phyloP scores from a whole-genome alignment of 306 rosid genomes.

The Malus domestica region DNA sequence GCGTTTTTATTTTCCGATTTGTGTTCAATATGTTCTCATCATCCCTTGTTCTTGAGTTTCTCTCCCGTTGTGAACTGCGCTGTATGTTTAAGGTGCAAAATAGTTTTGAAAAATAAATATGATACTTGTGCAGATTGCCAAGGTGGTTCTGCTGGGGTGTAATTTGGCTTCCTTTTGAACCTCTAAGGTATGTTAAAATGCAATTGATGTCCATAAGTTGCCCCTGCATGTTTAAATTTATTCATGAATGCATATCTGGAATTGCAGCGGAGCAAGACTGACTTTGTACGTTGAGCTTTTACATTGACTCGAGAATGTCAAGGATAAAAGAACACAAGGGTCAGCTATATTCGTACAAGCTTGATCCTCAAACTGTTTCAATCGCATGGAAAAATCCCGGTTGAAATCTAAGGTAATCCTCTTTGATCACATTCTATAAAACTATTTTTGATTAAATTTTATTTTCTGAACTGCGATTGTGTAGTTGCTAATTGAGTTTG shows the following conservation, averaged over 20 bases:
- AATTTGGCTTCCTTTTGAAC: slow-evolving; percentile 81
- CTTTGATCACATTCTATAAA: background rate
- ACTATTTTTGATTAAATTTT: background rate
- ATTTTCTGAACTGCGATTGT: background rate
- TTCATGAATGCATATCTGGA: background rate
- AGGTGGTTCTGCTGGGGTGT: slow-evolving; percentile 70
- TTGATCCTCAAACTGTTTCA: background rate
- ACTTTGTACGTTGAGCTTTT: slow-evolving; percentile 66
- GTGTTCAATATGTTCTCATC: too few relatives aligned
- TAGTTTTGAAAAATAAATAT: background rate
- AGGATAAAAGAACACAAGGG: too few relatives aligned
- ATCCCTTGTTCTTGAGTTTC: background rate
- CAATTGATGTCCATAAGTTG: slow-evolving; percentile 2
- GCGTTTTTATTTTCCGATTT: too few relatives aligned
- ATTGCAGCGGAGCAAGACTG: slow-evolving; percentile 66
- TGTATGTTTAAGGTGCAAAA: background rate
- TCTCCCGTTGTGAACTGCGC: background rate
- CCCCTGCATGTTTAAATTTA: background rate
- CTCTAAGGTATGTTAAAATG: slow-evolving; percentile 41
- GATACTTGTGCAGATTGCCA: slow-evolving; percentile 46
- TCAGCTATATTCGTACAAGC: too few relatives aligned
- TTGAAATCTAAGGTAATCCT: background rate
- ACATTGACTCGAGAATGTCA: background rate
- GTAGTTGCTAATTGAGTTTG: background rate
- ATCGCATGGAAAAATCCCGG: background rate